Base-by-base conservation (phyloP, 257 asterid genomes). In the Scutellaria galericulata region DNA sequence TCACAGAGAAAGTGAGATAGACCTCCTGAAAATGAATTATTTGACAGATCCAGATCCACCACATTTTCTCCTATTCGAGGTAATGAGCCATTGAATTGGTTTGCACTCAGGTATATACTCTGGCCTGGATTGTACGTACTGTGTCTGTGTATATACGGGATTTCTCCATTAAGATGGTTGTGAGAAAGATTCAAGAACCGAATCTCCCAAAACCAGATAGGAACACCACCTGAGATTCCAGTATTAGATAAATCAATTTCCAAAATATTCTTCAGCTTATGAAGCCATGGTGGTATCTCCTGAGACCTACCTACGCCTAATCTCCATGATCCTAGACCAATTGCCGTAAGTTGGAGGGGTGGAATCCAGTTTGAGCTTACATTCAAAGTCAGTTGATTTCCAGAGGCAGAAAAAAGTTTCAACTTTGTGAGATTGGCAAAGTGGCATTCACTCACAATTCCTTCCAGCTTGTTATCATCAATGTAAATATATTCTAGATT, bases 151-250 rank as follows among this genome's bases (percentile, higher is more conserved):
- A 64, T 5, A 5, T 13, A 11, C 13, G 65, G 65, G 13, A 59
- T 59, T 0, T 37, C 13, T 1, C 65, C 66, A 4, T 40, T 13
- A 1, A 60, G 13, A 37, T 81, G 75, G 50, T 77, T 81, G 40
- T 73, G 60, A 4, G 80, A 51, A 6, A 82, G 59, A 66, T 76
- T 69, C 56, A 79, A 35, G 1, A n/a, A 0, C 0, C 0, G 0
- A 1, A 72, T 20, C n/a, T 48, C 66, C 87, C 87, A 80, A 47
- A 83, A 42, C 87, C 87, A 83, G 10, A 31, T 35, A 5, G 84
- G 81, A 62, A 77, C 39, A 4, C 1, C 6, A 51, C 54, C 69
- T 0, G 78, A 46, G 47, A 83, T 69, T 66, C 82, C 82, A 8
- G 76, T 63, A 42, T 39, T 12, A 0, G 84, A 83, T 42, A 83